A percentile compares a stretch with the other conserved stretches of the same genome.
These are phyloP conservation scores for Phytophthora crassamura DNA, from an alignment of 352 stramenopile genomes.

Conservation along the genomic window DNA sequence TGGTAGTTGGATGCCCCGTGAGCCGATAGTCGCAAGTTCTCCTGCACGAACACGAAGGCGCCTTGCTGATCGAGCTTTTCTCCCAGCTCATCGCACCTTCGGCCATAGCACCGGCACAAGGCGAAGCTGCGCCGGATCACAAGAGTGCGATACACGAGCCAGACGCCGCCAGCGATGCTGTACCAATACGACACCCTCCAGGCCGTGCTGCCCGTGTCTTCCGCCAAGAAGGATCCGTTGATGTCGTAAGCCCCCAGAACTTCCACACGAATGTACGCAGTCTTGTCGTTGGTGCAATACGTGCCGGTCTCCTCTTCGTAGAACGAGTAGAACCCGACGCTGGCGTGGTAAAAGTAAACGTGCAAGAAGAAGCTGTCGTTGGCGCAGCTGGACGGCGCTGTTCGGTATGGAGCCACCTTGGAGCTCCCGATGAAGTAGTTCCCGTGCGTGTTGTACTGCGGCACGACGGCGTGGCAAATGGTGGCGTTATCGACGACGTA, in stretches of 20 bases:
- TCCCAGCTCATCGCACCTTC: slow-evolving; percentile 12
- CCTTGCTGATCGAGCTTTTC: slow-evolving; percentile 2
- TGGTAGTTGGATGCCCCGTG: slow-evolving; percentile 28
- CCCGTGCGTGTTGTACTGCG: slow-evolving; percentile 28
- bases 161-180: slow-evolving; percentile 9
- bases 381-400: slow-evolving; percentile 1
- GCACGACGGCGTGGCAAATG: slow-evolving; percentile 26
- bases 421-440: slow-evolving; percentile 16
- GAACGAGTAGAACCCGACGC: slow-evolving; percentile 20
- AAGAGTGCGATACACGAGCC: slow-evolving; percentile 20
- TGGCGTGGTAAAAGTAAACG: slow-evolving; percentile 23
- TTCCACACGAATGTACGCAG: slow-evolving; percentile 2
- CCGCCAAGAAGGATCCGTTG: slow-evolving; percentile 19
- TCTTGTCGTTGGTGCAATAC: slow-evolving; percentile 14
- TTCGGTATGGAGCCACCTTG: not conserved
- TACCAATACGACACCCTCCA: slow-evolving; percentile 26
- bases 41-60: slow-evolving; percentile 23
- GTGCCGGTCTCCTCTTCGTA: slow-evolving; percentile 16
- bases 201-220: slow-evolving; percentile 14
- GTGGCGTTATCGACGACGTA: not conserved
- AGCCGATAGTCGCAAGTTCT: slow-evolving; percentile 24
- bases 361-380: slow-evolving; percentile 18
- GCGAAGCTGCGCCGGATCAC: slow-evolving; percentile 20
- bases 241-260: slow-evolving; percentile 24
- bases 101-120: not conserved